These are phyloP conservation scores for Melampsora americana DNA, from an alignment of 1,284 basidiomycete genomes.

Conservation along the genomic window DNA sequence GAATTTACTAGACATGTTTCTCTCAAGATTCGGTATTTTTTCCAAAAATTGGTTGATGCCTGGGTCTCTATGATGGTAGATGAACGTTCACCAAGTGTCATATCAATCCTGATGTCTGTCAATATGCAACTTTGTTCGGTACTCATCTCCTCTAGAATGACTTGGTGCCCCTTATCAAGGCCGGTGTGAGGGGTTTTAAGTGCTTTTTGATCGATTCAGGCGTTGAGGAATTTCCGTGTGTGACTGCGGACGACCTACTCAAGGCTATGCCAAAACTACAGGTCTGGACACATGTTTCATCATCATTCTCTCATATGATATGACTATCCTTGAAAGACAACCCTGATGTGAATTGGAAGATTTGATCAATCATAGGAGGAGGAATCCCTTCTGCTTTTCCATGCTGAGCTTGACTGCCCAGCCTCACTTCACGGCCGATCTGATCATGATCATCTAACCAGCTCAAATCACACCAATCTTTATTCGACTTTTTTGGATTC, in stretches of 20 bases:
- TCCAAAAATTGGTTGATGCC: too few species aligned
- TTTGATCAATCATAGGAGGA: conserved; percentile 59
- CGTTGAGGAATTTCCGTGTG: conserved; percentile 87
- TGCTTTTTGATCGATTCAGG: conserved; percentile 91
- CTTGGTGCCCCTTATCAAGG: conserved; percentile 65
- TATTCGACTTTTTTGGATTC: conserved; percentile 81
- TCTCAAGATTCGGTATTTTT: too few species aligned
- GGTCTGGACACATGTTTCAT: conserved; percentile 56
- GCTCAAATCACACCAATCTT: conserved; percentile 58
- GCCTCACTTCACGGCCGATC: conserved; percentile 15
- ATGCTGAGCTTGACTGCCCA: conserved; percentile 72
- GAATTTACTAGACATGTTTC: too few species aligned
- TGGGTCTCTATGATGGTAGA: too few species aligned
- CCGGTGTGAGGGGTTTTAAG: conserved; percentile 88
- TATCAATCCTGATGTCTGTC: too few species aligned
- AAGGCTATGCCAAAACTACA: conserved; percentile 70
- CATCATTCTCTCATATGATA: conserved; percentile 4
- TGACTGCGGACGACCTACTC: conserved; percentile 67
- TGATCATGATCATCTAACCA: conserved; percentile 41
- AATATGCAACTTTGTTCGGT: too few species aligned
- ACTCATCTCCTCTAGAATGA: conserved; percentile 59
- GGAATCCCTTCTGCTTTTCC: conserved; percentile 73
- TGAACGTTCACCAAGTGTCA: too few species aligned
- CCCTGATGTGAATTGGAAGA: not conserved
- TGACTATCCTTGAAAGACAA: not conserved